Conservation (phyloP, 192 early-diverging fungal species). For the Coemansia sp. region DNA sequence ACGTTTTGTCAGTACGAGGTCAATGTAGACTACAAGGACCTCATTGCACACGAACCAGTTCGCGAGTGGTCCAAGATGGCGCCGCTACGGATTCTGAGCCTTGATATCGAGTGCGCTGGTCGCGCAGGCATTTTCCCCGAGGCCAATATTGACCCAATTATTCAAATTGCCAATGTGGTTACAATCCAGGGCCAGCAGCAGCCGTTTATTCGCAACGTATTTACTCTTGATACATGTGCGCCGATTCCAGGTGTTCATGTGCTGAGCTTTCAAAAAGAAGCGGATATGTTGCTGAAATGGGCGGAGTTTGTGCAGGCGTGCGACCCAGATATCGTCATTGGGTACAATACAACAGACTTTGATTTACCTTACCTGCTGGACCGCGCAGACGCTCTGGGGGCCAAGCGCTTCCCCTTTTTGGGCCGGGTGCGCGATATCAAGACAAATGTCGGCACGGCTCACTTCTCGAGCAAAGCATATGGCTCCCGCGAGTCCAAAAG, state of each 20-base stretch:
- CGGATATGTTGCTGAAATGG: conserved; percentile 79
- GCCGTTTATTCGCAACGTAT: conserved; percentile 92
- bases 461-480: conserved; percentile 89
- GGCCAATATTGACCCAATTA: conserved; percentile 85
- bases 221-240: conserved; percentile 88
- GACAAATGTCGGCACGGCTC: conserved; percentile 27
- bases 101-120: conserved; percentile 99
- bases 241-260: conserved; percentile 90
- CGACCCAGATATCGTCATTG: conserved; percentile 92
- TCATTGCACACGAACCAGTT: conserved; percentile 83
- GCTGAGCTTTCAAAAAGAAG: conserved; percentile 76
- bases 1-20: conserved; percentile 79
- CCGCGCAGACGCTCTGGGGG: conserved; percentile 74
- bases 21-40: conserved; percentile 68
- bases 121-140: conserved; percentile 96
- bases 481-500: conserved; percentile 90
- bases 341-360: conserved; percentile 96
- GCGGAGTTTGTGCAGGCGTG: conserved; percentile 79
- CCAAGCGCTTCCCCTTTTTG: conserved; percentile 77
- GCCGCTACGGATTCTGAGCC: conserved; percentile 89
- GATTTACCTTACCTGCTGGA: conserved; percentile 96
- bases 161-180: conserved; percentile 95
- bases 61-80: conserved; percentile 92
- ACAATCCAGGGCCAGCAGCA: conserved; percentile 85
- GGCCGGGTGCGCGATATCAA: conserved; percentile 63